phyloP scores from a whole-genome alignment of 805 yeast genomes.

The Yamadazyma kitorensis region DNA sequence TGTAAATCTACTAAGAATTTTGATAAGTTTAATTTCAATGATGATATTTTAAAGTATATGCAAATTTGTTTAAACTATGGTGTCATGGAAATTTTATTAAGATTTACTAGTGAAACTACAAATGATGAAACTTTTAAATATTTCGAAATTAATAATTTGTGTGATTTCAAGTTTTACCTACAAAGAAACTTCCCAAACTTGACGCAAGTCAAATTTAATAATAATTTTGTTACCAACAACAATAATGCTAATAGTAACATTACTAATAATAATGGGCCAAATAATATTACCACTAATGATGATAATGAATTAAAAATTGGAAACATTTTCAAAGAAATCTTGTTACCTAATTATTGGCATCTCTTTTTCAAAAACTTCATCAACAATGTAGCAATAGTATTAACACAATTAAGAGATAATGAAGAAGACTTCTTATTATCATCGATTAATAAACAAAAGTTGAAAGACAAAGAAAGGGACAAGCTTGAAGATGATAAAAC shows the following conservation, averaged over 20 bases:
- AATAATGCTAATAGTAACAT: slow-evolving; percentile 15
- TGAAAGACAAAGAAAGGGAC: slow-evolving; percentile 8
- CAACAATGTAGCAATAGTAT: slow-evolving; percentile 60
- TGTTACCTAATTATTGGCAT: slow-evolving; percentile 44
- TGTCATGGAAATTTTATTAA: slow-evolving; percentile 66
- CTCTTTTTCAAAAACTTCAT: slow-evolving; percentile 55
- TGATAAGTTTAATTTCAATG: slow-evolving; percentile 49
- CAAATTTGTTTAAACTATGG: slow-evolving; percentile 59
- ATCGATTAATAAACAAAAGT: slow-evolving; percentile 25
- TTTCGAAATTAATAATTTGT: slow-evolving; percentile 47
- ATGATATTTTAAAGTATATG: slow-evolving; percentile 58
- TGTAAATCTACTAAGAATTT: slow-evolving; percentile 50
- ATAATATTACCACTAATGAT: background rate
- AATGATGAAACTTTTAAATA: slow-evolving; percentile 31
- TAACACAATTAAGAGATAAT: slow-evolving; percentile 65
- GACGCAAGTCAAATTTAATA: slow-evolving; percentile 50
- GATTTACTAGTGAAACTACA: slow-evolving; percentile 56
- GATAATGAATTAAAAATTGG: slow-evolving; percentile 12
- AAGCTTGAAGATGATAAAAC: slow-evolving; percentile 7
- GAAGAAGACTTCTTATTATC: slow-evolving; percentile 73
- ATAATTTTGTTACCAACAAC: slow-evolving; percentile 37
- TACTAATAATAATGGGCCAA: background rate
- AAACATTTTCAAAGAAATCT: slow-evolving; percentile 21
- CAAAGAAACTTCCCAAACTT: slow-evolving; percentile 66
- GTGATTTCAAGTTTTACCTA: slow-evolving; percentile 62